A percentile compares a stretch with the other conserved stretches of the same genome.
Evolutionary conservation across 768 basidiomycete genomes (phyloP).

Genomic region (Kwoniella newhampshirensis): DNA sequence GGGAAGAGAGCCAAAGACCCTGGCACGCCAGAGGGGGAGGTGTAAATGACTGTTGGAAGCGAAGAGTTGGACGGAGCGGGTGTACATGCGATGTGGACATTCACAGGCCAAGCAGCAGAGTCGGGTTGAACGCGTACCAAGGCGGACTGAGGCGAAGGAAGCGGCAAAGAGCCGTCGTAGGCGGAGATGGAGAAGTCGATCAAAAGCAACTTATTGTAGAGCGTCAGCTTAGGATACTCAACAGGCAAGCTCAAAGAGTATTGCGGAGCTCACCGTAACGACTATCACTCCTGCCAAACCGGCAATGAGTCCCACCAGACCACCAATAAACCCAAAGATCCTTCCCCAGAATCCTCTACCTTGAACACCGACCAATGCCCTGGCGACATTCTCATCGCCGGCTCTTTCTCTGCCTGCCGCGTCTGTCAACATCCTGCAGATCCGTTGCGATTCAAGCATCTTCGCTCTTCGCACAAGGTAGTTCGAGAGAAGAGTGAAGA

Average conservation of each 20-base stretch:
- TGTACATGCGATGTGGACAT: conserved; percentile 47
- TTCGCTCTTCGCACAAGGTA: conserved; percentile 46
- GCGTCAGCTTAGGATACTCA: neutral
- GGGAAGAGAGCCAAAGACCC: conserved; percentile 45
- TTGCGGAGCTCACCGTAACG: conserved; percentile 38
- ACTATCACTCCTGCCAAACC: conserved; percentile 44
- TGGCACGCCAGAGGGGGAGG: conserved; percentile 49
- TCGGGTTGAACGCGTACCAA: conserved; percentile 34
- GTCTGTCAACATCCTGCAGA: conserved; percentile 46
- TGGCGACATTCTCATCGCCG: conserved; percentile 39
- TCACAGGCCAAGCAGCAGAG: conserved; percentile 36
- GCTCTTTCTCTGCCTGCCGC: conserved; percentile 31
- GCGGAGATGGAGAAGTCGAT: conserved; percentile 48
- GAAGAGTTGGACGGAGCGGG: conserved; percentile 25
- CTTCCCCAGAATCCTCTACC: conserved; percentile 35
- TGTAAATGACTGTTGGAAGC: conserved; percentile 50
- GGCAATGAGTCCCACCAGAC: conserved; percentile 43
- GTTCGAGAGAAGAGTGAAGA: conserved; percentile 44
- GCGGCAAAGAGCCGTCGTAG: conserved; percentile 42
- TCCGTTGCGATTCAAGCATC: conserved; percentile 39
- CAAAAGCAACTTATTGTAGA: conserved; percentile 38
- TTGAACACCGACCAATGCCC: conserved; percentile 47
- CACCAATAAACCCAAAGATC: conserved; percentile 34
- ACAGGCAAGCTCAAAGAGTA: neutral
- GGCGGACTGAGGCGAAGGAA: conserved; percentile 32